Conservation (phyloP, 306 rosid species). For the Cicer bijugum region DNA sequence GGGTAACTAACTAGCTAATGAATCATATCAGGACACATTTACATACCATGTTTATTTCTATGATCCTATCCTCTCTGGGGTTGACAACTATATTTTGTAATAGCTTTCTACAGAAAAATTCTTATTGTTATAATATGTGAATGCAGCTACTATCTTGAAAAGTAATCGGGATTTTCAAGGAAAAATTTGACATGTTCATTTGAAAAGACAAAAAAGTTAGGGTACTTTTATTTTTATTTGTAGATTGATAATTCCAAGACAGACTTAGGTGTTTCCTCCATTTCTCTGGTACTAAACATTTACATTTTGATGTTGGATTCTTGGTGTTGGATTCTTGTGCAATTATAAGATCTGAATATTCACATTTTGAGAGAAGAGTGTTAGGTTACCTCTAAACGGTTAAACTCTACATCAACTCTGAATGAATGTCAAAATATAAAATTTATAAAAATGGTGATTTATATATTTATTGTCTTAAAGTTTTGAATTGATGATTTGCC, state of each 20-base stretch:
- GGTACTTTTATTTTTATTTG: constrained; percentile 19
- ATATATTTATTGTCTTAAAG: too few species aligned
- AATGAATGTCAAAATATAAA: too few species aligned
- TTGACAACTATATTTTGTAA: background rate
- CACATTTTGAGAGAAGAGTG: too few species aligned
- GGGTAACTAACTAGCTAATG: background rate
- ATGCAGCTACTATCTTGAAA: constrained; percentile 33
- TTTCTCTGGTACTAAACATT: background rate
- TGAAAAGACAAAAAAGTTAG: background rate
- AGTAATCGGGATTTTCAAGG: constrained; percentile 45
- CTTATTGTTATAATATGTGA: constrained; percentile 14
- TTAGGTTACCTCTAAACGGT: fast-evolving
- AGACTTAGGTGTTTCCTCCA: constrained; percentile 24
- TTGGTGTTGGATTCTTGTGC: too few species aligned
- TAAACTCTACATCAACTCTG: too few species aligned
- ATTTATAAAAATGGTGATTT: too few species aligned
- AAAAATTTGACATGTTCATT: constrained; percentile 11
- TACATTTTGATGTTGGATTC: too few species aligned
- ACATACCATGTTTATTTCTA: constrained; percentile 45
- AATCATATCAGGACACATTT: constrained; percentile 13
- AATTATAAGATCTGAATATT: too few species aligned
- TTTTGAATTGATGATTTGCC: too few species aligned
- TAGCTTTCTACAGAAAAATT: constrained; percentile 19
- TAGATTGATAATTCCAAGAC: constrained; percentile 37
- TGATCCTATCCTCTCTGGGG: constrained; percentile 6